Conservation (phyloP, 768 basidiomycete species). For the Boletus rufocinnamomeus region DNA sequence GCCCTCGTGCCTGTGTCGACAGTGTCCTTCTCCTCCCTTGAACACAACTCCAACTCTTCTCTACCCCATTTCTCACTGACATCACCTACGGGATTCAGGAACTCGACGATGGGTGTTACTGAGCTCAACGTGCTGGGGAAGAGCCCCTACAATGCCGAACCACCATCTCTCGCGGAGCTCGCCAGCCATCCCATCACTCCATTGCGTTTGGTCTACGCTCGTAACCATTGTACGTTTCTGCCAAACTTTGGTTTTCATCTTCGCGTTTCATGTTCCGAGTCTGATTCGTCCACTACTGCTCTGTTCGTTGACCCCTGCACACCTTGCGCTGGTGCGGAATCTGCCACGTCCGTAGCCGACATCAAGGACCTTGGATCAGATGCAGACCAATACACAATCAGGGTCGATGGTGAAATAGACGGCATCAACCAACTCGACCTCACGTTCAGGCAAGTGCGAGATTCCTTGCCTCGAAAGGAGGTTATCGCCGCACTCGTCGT, state of each 20-base stretch:
- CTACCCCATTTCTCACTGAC: neutral
- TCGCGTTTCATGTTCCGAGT: neutral
- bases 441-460: slow-evolving; percentile 20
- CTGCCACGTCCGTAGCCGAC: slow-evolving; percentile 23
- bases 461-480: slow-evolving; percentile 21
- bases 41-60: no score
- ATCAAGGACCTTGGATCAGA: slow-evolving; percentile 27
- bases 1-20: neutral
- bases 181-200: slow-evolving; percentile 50
- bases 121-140: slow-evolving; percentile 26
- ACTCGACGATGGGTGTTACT: slow-evolving; percentile 22
- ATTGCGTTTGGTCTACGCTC: slow-evolving; percentile 63
- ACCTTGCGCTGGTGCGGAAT: neutral
- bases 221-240: slow-evolving; percentile 67
- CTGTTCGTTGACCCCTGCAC: neutral
- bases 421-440: slow-evolving; percentile 18
- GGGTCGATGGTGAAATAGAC: slow-evolving; percentile 30
- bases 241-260: slow-evolving; percentile 13
- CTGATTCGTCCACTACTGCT: slow-evolving; percentile 1
- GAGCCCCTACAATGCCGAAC: slow-evolving; percentile 72
- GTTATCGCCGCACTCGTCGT: slow-evolving; percentile 62
- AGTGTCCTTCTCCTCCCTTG: neutral
- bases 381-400: slow-evolving; percentile 27
- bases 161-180: slow-evolving; percentile 59
- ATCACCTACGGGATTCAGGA: neutral